phyloP scores from a whole-genome alignment of 768 basidiomycete species.

The Daedaleopsis nitida region DNA sequence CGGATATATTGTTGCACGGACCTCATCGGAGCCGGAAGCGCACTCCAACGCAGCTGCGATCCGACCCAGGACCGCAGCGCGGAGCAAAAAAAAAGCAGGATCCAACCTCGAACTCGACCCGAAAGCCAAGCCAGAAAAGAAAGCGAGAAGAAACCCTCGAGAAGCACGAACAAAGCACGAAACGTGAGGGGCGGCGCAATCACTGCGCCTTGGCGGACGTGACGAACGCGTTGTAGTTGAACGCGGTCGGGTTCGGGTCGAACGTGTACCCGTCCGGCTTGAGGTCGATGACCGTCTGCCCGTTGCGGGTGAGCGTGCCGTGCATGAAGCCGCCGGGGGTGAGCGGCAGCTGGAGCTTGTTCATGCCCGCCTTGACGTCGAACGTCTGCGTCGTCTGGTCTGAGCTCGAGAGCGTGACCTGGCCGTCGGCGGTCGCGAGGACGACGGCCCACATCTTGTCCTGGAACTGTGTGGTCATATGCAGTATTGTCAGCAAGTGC shows the following conservation, averaged over 20 bases:
- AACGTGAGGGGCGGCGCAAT: neutral
- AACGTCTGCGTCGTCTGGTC: slow-evolving; percentile 40
- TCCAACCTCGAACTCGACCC: neutral
- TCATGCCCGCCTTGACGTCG: slow-evolving; percentile 51
- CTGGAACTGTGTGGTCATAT: slow-evolving; percentile 31
- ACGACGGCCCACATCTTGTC: slow-evolving; percentile 71
- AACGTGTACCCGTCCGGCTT: slow-evolving; percentile 47
- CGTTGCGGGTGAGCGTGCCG: slow-evolving; percentile 54
- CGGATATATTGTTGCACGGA: too few relatives aligned
- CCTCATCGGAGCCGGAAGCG: neutral
- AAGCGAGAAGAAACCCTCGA: neutral
- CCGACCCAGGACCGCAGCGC: neutral
- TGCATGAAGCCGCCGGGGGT: slow-evolving; percentile 55
- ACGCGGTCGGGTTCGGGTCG: slow-evolving; percentile 36
- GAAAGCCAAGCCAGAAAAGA: neutral
- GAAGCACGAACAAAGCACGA: too few relatives aligned
- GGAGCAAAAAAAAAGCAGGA: neutral
- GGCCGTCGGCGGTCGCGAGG: slow-evolving; percentile 53
- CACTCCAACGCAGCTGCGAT: neutral
- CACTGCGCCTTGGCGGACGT: slow-evolving; percentile 31
- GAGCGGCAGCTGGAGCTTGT: slow-evolving; percentile 61
- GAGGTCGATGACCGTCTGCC: slow-evolving; percentile 51
- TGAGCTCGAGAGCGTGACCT: slow-evolving; percentile 51
- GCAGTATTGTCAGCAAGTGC: neutral
- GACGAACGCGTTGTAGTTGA: slow-evolving; percentile 68